Evolutionary conservation across 2,329 filamentous ascomycete genomes (phyloP).

Genomic region (Aaosphaeria pasadenensis): DNA sequence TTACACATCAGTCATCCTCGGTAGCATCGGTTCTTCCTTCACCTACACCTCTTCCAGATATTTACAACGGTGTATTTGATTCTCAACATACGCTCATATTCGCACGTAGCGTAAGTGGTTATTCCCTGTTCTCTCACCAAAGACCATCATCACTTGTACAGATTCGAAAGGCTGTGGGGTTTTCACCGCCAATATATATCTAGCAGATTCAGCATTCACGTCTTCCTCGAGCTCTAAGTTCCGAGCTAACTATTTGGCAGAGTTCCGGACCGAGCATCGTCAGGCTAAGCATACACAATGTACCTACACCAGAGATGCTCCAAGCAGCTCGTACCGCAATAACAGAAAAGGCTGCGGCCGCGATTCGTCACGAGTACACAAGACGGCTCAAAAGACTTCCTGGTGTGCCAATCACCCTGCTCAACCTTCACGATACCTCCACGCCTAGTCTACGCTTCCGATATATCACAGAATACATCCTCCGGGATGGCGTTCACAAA

Average conservation of each 20-base stretch:
- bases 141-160: too few relatives aligned
- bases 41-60: slow-evolving; percentile 6
- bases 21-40: slow-evolving; percentile 10
- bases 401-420: slow-evolving; percentile 52
- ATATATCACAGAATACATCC: slow-evolving; percentile 64
- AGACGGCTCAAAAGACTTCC: slow-evolving; percentile 22
- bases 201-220: too few relatives aligned
- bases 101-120: slow-evolving; percentile 27
- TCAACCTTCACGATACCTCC: slow-evolving; percentile 60
- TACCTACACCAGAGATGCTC: slow-evolving; percentile 39
- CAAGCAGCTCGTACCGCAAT: slow-evolving; percentile 21
- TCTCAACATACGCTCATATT: slow-evolving; percentile 34
- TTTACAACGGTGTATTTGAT: slow-evolving; percentile 43
- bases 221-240: background rate
- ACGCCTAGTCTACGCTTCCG: slow-evolving; percentile 61
- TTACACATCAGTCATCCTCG: slow-evolving; percentile 20
- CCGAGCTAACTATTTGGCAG: slow-evolving; percentile 5
- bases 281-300: slow-evolving; percentile 23
- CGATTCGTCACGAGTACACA: slow-evolving; percentile 40
- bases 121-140: background rate
- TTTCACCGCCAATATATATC: too few relatives aligned
- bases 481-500: slow-evolving; percentile 58
- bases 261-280: slow-evolving; percentile 15
- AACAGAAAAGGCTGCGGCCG: slow-evolving; percentile 27
- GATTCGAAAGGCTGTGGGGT: too few relatives aligned